Base-by-base conservation (phyloP, 257 asterid species). In the Gynochthodes officinalis region DNA sequence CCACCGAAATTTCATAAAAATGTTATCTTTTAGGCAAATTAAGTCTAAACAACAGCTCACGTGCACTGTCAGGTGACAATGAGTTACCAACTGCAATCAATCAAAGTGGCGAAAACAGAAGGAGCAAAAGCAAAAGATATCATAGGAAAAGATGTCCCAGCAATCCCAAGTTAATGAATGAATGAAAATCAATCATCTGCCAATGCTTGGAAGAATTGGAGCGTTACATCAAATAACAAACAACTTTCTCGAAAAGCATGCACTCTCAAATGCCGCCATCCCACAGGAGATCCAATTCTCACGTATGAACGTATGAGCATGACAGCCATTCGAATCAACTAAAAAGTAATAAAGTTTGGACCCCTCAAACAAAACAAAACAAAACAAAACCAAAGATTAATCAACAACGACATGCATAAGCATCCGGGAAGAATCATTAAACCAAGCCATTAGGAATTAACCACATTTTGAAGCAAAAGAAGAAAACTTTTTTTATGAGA, bases 31-130 rank as follows among this genome's bases (percentile, higher is more conserved):
- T 25, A 54, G 4, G 40, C 40, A 23, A 69, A 33, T 40, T 55
- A 53, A 25, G 9, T 50, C 46, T 14, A 53, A 64, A n/a, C 11
- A 35, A 27, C 23, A 66, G 21, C 44, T 11, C 44, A 18, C 8
- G n/a, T 40, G 25, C 70, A 42, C 70, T 11, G 32, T 21, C 2
- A 64, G 21, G 13, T 14, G 30, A 35, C 25, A n/a, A 66, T 44
- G 70, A 16, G 14, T 27, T 43, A 46, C 37, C 70, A 65, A 43
- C 70, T 33, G 60, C 30, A 65, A 66, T 44, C 49, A 40, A 53
- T 13, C 5, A 64, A 19, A 62, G 66, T 64, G 15, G 50, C n/a
- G 13, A 39, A 6, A 23, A 42, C 35, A 64, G 27, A 42, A 64
- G 30, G 50, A 23, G 0, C 37, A 18, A 15, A 19, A 5, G 11